Base-by-base conservation (phyloP, 306 rosid species). In the Astragalus membranaceus region DNA sequence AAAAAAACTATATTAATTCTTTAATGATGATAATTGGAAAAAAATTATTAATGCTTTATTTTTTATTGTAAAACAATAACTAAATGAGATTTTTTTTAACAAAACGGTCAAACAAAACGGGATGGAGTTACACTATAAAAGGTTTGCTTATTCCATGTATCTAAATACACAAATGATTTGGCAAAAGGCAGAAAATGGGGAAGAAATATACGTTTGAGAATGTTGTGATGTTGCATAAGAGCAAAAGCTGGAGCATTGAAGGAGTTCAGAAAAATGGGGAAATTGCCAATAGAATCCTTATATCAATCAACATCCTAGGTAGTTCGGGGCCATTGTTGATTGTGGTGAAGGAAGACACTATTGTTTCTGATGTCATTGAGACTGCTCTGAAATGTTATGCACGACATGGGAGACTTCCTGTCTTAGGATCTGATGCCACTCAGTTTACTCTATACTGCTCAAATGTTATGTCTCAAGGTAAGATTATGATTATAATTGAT, bases 291-390 rank as follows among this genome's bases (percentile, higher is more conserved):
- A 79, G 84, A 83, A 56, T 88, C 33, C 53, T 90, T 87, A 77
- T 90, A 49, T 88, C 88, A 42, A 66, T 90, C 54, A 88, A 75
- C 7, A 79, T 90, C 39, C 14, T 77, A 1, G 92, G 96, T 13
- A 82, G 96, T 41, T 85, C 94, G 10, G 96, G 94, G 0, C 88
- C 96, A 66, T 79, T 88, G 78, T 82, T 84, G 1, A 84, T 90
- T 50, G 81, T 90, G 14, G 96, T 86, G 15, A 79, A 59, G 5
- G 88, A 88, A 46, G 54, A 79, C 8, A 87, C 79, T 53, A 71
- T 75, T 8, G 85, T 90, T 12, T 86, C 79, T 10, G 70, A 71
- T 4, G 87, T 88, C 6, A 90, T 86, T 43, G 83, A 81, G 35
- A 88, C 82, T 7, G 78, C 88, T 6, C 79, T 90, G 37, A 90